Base-by-base conservation (phyloP, 306 rosid species). In the Lithocarpus polystachyus region DNA sequence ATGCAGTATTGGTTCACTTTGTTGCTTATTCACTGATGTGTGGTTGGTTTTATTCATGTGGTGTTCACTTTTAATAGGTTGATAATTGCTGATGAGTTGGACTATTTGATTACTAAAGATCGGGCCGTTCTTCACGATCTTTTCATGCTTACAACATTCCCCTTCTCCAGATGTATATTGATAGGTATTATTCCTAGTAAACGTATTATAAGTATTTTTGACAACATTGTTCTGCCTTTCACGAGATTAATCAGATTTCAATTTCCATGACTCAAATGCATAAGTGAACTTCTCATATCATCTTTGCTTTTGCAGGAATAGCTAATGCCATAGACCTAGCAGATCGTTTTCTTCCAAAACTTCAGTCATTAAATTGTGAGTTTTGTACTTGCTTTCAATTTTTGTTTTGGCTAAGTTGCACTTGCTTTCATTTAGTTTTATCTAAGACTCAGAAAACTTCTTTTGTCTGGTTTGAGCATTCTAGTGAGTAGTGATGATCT, bases 291-390 rank as follows among this genome's bases (percentile, higher is more conserved):
- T 40, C 64, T 76, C 18, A 35, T 70, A 10, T 55, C 55, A 14
- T 56, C 73, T 33, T 71, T 78, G 26, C 8, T 28, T 73, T 79
- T 81, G 56, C 88, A 95, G 99, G 98, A 71, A 87, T 93, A 67
- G 97, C 99, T 10, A 95, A 95, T 89, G 97, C 99, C 64, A 95
- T 95, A 23, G 97, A 95, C 75, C 88, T 95, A 31, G 94, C 99
- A 24, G 99, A 90, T 81, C 98, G 98, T 56, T 95, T 93, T 80
- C 94, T 95, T 80, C 99, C 99, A 19, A 89, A 88, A 80, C 97
- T 95, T 56, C 88, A 89, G 83, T 84, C 99, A 68, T 81, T 93
- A 79, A 95, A 90, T 84, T 95, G 99, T 95, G 84, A 91, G 98
- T 89, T 57, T 22, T 6, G 29, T 53, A 8, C 64, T 37, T 73